Evolutionary conservation across 2,329 filamentous ascomycete genomes (phyloP), one percentile per base, ranked within the genome.

Genomic region (Penicillium nordicum): DNA sequence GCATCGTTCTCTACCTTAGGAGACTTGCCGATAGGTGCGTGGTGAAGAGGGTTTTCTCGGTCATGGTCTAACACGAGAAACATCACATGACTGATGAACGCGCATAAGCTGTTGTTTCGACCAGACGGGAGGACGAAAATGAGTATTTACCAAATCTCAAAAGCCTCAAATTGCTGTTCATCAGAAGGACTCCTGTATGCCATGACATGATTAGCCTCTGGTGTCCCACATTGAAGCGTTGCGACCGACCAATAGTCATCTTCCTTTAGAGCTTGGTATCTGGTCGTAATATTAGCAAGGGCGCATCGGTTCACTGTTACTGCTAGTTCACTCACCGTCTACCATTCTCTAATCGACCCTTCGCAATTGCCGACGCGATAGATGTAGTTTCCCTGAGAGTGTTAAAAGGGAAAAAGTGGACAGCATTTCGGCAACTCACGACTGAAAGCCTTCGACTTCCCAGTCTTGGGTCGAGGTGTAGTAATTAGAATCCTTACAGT

Each of bases 261-360:
- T 25, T 62, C 60, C 47, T 60, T 62, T 14, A 46, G 50, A 21
- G 58, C 43, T 41, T 62, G 60, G 18, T 62, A 62, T 58, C 60
- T 62, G 34, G 21, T 11, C 23, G 5, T 41, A 32, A 12, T 8
- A 45, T 58, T 47, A 59, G 50, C 21, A 9, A 23, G 16, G 12
- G n/a, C n/a, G 8, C 2, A 25, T 14, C 8, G 34, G 4, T 44
- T 2, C 12, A 25, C 12, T 9, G 29, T 7, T 41, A 12, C 76
- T 63, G 29, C 3, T 59, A 8, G 75, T 65, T 29, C 4, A 14
- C 41, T 43, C 14, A 62, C 60, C 60, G 46, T 51, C 60, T 59
- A 8, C 60, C 60, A 48, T 62, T 62, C 57, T 62, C 60, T 1
- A 58, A 32, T 5, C 60, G 50, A 16, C 60, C 60, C 25, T 34